Evolutionary conservation across 1,284 basidiomycete genomes (phyloP), one percentile per base, ranked within the genome.

Genomic region (Trichosporon coremiiforme): DNA sequence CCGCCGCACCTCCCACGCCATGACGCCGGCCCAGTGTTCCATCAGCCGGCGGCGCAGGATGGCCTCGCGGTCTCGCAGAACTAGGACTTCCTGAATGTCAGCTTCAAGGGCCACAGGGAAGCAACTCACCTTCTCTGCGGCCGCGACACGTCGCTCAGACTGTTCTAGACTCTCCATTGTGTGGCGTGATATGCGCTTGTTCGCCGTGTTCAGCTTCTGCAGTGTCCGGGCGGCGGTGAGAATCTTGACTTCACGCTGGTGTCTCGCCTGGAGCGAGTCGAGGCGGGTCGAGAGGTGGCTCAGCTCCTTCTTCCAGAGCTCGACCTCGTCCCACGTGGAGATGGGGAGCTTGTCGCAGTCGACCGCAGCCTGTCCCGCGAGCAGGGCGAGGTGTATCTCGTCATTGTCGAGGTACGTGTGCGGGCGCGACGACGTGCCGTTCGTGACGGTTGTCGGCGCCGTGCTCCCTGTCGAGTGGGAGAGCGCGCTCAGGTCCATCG

Each of bases 291-390:
- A 75, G 15, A 85, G 75, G 13, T 83, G 65, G 0, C 75, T 66
- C 2, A 84, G 72, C 71, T 85, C 84, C 82, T 92, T 93, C 85
- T 94, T 95, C 75, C 94, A 87, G 66, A 91, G 90, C 74, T 95
- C 94, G n/a, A 94, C 90, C 76, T 94, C 91, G 75, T 96, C 94
- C 68, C 91, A 89, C 74, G 86, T 88, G 62, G 93, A 85, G 25
- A 94, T 89, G 66, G 90, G 87, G 77, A 88, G 90, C 62, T 87
- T 87, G 33, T 91, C 87, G 76, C 91, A 91, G 76, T 83, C 82
- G 29, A 85, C 89, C 35, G 92, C 88, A 3, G 93, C 94, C 83
- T 95, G 93, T 70, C 91, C 92, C 36, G 93, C 91, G 67, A 95
- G 85, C 50, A 96, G 86, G 76, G 90, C 90, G 79, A 94, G 87